Conservation (phyloP, 768 basidiomycete genomes). For the Boletus fagicola region DNA sequence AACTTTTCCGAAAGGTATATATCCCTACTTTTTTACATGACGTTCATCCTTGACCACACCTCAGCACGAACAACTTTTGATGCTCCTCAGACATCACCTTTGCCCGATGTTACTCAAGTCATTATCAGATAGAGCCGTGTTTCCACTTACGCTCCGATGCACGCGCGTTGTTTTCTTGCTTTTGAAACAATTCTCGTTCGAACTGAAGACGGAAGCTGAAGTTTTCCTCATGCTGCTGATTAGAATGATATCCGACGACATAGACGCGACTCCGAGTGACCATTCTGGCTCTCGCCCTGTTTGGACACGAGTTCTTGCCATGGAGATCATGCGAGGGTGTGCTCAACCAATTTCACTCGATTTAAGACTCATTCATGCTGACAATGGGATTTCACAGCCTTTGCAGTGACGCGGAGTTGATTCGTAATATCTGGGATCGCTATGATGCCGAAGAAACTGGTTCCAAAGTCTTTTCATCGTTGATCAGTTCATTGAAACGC, state of each 20-base stretch:
- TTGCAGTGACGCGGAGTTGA: slow-evolving; percentile 76
- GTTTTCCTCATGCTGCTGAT: slow-evolving; percentile 79
- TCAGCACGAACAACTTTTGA: slow-evolving; percentile 78
- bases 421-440: slow-evolving; percentile 74
- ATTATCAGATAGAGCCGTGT: slow-evolving; percentile 76
- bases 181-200: slow-evolving; percentile 83
- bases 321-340: slow-evolving; percentile 91
- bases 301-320: slow-evolving; percentile 89
- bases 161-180: slow-evolving; percentile 93
- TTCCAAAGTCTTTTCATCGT: slow-evolving; percentile 70
- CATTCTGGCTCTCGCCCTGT: slow-evolving; percentile 46
- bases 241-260: slow-evolving; percentile 58
- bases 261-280: slow-evolving; percentile 30
- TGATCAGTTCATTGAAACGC: slow-evolving; percentile 82
- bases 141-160: slow-evolving; percentile 86
- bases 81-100: slow-evolving; percentile 86
- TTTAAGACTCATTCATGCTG: not conserved
- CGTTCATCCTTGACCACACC: slow-evolving; percentile 1
- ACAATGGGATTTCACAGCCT: slow-evolving; percentile 42
- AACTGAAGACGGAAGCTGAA: slow-evolving; percentile 81
- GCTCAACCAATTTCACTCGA: slow-evolving; percentile 1
- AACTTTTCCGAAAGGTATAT: slow-evolving; percentile 75
- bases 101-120: slow-evolving; percentile 87
- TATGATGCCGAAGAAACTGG: slow-evolving; percentile 64
- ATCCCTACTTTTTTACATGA: not conserved